These are phyloP conservation scores for Capsicum chinense DNA, from an alignment of 257 asterid genomes.

Conservation along the genomic window DNA sequence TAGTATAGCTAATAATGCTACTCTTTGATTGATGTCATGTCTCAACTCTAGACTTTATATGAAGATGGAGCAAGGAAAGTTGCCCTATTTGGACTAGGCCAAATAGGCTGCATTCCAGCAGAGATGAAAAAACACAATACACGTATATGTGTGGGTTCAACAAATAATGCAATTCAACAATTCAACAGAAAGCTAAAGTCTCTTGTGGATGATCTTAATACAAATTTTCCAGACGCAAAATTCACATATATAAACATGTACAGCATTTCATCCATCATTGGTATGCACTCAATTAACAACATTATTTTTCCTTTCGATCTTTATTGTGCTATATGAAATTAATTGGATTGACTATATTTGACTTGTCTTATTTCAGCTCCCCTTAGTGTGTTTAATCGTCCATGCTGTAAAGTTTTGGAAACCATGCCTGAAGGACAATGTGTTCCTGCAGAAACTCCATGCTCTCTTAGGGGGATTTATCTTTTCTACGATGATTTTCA, in stretches of 20 bases:
- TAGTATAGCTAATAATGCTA: not conserved
- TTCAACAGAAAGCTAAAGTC: conserved; percentile 45
- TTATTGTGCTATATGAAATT: not conserved
- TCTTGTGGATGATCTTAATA: conserved; percentile 50
- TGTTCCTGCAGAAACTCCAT: conserved; percentile 31
- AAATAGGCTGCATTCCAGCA: conserved; percentile 54
- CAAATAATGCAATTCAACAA: conserved; percentile 39
- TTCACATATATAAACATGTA: conserved; percentile 54
- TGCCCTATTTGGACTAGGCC: conserved; percentile 55
- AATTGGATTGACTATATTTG: not conserved
- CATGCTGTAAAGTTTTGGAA: conserved; percentile 48
- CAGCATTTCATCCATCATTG: conserved; percentile 46
- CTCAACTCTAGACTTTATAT: conserved; percentile 44
- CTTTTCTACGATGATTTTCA: conserved; percentile 44
- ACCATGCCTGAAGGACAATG: conserved; percentile 37
- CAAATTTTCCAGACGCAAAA: conserved; percentile 35
- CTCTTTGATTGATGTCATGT: not conserved
- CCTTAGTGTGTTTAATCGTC: conserved; percentile 4
- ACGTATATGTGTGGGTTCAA: conserved; percentile 45
- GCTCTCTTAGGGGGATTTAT: conserved; percentile 40
- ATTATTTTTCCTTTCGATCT: not conserved
- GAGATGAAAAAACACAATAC: conserved; percentile 30
- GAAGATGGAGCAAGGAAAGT: conserved; percentile 55
- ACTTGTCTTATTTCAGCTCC: not conserved
- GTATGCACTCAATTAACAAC: conserved; percentile 27